Evolutionary conservation across 164 flowering plant genomes (phyloP).

Genomic region (Chimonanthus salicifolius): DNA sequence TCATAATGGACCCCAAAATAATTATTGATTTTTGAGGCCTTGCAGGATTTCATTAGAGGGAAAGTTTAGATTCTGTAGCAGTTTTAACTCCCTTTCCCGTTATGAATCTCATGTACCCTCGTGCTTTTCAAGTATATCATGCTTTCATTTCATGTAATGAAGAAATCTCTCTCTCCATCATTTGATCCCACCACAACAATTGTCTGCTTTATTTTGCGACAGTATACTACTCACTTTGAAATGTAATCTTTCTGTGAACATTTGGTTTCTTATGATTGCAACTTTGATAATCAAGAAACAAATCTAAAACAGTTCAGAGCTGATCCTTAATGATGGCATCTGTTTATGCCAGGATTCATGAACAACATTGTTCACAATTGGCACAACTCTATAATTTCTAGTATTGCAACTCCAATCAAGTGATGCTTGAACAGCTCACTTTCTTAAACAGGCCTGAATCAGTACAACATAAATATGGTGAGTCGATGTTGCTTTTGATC

Average conservation of each 20-base stretch:
- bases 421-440: background rate
- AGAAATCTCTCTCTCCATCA: background rate
- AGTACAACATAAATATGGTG: background rate
- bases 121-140: too few relatives aligned
- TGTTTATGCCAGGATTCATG: background rate
- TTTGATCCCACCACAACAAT: background rate
- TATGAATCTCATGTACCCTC: too few relatives aligned
- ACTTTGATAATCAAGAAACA: background rate
- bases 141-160: too few relatives aligned
- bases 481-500: conserved; percentile 11
- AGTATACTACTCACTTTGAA: background rate
- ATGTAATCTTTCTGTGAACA: background rate
- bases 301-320: background rate
- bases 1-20: too few relatives aligned
- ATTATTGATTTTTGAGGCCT: too few relatives aligned
- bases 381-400: background rate
- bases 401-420: background rate
- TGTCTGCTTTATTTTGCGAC: background rate
- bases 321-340: background rate
- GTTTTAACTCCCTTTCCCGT: too few relatives aligned
- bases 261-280: background rate
- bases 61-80: too few relatives aligned
- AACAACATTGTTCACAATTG: background rate
- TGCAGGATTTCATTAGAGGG: too few relatives aligned
- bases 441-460: background rate